Evolutionary conservation across 352 stramenopile species (phyloP), one percentile per base, ranked within the genome.

Genomic region (Globisporangium emineosum): DNA sequence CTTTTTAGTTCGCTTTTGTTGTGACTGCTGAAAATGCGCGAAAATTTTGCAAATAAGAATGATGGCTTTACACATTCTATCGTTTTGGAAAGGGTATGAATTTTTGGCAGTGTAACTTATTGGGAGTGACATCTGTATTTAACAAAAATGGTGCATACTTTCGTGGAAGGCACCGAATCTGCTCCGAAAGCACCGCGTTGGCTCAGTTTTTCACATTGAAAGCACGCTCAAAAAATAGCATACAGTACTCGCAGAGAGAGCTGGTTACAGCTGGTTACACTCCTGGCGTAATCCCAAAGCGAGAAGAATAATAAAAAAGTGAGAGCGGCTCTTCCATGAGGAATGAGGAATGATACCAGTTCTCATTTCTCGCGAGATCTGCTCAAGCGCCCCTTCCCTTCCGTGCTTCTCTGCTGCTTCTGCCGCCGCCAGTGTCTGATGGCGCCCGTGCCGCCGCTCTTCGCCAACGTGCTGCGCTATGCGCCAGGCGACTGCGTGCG

Each of bases 401-500:
- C 17, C 23, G 15, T 0, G 6, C 2, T 8, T 47, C 40, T 47
- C 6, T 8, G 5, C 17, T 32, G 29, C n/a, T 23, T 10, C 40
- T 47, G 40, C 35, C 19, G 35, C 40, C 23, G 40, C 40, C 6
- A 2, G 21, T 6, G 5, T 47, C 40, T 15, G 12, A 67, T 67
- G 53, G 42, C 53, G 33, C 47, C 86, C 55, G 73, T 86, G 64
- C 83, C 83, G 71, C 77, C 76, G 75, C 76, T 94, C 53, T 85
- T 94, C 57, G 80, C 86, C 53, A 76, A 86, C 63, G 72, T 76
- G 55, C 64, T 94, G 57, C 86, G 86, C 57, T 94, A 90, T 60
- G 64, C 70, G 29, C 64, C 59, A 10, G 86, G 86, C 33, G 86
- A 94, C 65, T 62, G 60, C 27, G 86, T 94, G 27, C 76, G 75